Conservation (phyloP, 1,284 basidiomycete species). For the Porphyrellus sp. region DNA sequence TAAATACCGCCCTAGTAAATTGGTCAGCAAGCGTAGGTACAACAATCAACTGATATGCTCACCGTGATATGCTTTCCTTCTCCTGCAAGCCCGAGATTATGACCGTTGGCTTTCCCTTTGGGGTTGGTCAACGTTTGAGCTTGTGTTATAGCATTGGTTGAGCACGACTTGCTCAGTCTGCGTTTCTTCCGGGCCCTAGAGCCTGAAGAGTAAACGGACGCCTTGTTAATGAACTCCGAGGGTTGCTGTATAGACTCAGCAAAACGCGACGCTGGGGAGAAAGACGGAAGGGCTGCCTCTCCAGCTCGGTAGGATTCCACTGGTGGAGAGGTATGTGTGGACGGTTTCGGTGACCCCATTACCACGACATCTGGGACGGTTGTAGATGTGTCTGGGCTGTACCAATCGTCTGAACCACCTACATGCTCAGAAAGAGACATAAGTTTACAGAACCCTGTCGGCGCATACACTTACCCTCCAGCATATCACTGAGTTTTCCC, state of each 20-base stretch:
- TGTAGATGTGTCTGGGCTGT: conserved; percentile 14
- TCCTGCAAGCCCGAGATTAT: no score
- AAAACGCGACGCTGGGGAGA: neutral
- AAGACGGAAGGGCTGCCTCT: no score
- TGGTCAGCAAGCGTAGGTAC: no score
- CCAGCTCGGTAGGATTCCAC: no score
- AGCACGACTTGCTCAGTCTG: no score
- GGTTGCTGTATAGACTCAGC: conserved; percentile 1
- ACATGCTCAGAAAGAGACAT: neutral
- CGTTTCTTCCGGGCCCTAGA: conserved; percentile 22
- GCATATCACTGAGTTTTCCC: conserved; percentile 39
- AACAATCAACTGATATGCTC: no score
- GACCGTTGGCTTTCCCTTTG: no score
- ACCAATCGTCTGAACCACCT: conserved; percentile 32
- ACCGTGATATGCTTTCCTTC: no score
- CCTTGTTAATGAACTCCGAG: neutral
- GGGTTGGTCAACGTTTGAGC: no score
- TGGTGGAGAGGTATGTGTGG: neutral
- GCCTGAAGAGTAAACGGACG: neutral
- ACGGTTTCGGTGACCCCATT: no score
- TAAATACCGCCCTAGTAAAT: conserved; percentile 35
- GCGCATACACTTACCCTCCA: conserved; percentile 35
- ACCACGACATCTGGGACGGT: conserved; percentile 15
- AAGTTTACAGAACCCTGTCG: neutral
- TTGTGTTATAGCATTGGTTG: no score